A percentile compares a stretch with the other conserved stretches of the same genome.
Evolutionary conservation across 164 flowering plant genomes (phyloP).

Genomic region (Magnolia changhungtana): DNA sequence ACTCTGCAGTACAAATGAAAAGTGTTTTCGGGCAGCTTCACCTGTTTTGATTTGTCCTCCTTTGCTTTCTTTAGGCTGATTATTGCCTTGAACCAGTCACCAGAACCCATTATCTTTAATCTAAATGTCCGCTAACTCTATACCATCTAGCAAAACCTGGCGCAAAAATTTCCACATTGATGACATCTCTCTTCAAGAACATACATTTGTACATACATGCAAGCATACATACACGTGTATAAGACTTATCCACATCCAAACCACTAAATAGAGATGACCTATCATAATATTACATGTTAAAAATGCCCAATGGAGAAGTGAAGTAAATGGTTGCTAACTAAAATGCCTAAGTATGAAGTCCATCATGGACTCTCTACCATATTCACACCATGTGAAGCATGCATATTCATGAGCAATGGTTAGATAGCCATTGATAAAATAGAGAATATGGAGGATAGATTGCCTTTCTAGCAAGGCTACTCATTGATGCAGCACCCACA

Average conservation of each 20-base stretch:
- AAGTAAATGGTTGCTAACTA: too few species aligned
- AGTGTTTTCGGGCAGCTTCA: constrained; percentile 1
- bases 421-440: too few species aligned
- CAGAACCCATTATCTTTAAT: constrained; percentile 63
- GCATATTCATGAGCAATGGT: not conserved
- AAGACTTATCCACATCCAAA: not conserved
- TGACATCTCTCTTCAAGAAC: not conserved
- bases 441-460: too few species aligned
- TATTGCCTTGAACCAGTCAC: constrained; percentile 73
- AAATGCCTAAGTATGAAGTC: too few species aligned
- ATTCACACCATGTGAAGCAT: not conserved
- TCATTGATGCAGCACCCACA: too few species aligned
- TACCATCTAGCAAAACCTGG: constrained; percentile 29
- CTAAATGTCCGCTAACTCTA: not conserved
- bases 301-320: not conserved
- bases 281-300: not conserved
- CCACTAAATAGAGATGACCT: not conserved
- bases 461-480: too few species aligned
- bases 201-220: not conserved
- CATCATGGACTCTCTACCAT: too few species aligned
- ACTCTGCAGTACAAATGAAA: not conserved
- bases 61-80: constrained; percentile 61
- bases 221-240: not conserved
- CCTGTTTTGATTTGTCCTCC: constrained; percentile 33
- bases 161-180: not conserved